Percentiles rank a stretch among this genome's conserved stretches.
Conservation (phyloP, 495 filamentous ascomycete species). For the Penicillium ochrochloron region DNA sequence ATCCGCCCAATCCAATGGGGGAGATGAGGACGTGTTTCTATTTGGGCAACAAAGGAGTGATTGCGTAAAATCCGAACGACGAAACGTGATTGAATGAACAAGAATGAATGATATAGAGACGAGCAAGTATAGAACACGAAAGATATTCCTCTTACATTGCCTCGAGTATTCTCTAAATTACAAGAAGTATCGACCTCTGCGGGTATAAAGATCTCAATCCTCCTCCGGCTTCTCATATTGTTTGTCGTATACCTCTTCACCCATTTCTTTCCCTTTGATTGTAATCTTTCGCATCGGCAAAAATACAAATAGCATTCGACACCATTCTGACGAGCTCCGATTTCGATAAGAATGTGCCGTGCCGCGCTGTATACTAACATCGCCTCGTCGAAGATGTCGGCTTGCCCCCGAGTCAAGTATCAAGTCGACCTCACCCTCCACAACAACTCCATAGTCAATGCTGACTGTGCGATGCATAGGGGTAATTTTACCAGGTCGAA, state of each 20-base stretch:
- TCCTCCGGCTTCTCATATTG: slow-evolving; percentile 18
- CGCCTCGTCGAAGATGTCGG: slow-evolving; percentile 67
- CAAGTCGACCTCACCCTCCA: slow-evolving; percentile 76
- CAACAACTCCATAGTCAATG: slow-evolving; percentile 72
- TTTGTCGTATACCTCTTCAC: slow-evolving; percentile 36
- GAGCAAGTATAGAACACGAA: background rate
- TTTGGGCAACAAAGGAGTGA: too few species aligned
- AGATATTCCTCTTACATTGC: background rate
- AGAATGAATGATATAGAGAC: background rate
- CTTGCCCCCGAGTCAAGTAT: slow-evolving; percentile 65
- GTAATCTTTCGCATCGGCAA: slow-evolving; percentile 37
- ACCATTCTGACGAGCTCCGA: slow-evolving; percentile 52
- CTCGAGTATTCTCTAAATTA: background rate
- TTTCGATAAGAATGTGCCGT: slow-evolving; percentile 72
- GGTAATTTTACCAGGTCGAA: slow-evolving; percentile 67
- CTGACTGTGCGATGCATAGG: slow-evolving; percentile 72
- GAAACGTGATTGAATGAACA: background rate
- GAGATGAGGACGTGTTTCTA: too few species aligned
- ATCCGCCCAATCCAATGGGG: too few species aligned
- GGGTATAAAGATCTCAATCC: background rate
- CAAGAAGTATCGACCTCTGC: background rate
- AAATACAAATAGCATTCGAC: slow-evolving; percentile 58
- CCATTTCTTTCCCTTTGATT: slow-evolving; percentile 31
- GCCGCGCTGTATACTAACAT: slow-evolving; percentile 67
- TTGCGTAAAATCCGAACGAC: too few species aligned